Evolutionary conservation across 2,329 filamentous ascomycete species (phyloP).

Genomic region (Xylariaceae sp.): DNA sequence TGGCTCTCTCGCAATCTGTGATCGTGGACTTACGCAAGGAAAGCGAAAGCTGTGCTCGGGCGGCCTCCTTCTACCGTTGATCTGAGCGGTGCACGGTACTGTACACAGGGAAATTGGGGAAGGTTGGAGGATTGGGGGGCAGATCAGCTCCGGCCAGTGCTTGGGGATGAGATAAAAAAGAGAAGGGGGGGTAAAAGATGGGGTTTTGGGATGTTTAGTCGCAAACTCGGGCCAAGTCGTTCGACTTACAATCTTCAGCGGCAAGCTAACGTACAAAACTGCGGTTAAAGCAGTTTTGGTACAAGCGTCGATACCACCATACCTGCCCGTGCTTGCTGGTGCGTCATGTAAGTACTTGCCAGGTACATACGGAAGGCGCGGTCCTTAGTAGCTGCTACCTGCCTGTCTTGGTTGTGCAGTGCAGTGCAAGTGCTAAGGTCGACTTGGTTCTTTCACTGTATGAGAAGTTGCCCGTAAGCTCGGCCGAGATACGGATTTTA

Average conservation of each 20-base stretch:
- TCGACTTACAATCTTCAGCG: background rate
- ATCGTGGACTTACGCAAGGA: background rate
- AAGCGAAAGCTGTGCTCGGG: background rate
- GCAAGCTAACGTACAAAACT: background rate
- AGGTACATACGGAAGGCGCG: too few relatives aligned
- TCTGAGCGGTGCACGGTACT: background rate
- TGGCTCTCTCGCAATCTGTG: background rate
- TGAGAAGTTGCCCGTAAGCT: too few relatives aligned
- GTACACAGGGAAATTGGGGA: background rate
- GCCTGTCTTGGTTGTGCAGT: too few relatives aligned
- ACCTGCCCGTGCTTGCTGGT: background rate
- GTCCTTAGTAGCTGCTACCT: too few relatives aligned
- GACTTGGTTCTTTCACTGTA: too few relatives aligned
- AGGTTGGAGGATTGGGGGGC: conserved; percentile 1
- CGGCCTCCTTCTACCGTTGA: background rate
- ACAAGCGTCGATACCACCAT: background rate
- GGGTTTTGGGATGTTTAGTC: background rate
- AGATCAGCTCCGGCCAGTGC: background rate
- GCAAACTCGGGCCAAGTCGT: background rate
- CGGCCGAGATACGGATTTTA: too few relatives aligned
- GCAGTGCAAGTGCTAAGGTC: too few relatives aligned
- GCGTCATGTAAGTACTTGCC: background rate
- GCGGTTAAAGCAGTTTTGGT: background rate
- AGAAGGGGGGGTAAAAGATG: background rate
- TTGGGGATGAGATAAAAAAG: background rate